Evolutionary conservation across 1,284 basidiomycete genomes (phyloP).

Genomic region (Rhodotorula sp.): DNA sequence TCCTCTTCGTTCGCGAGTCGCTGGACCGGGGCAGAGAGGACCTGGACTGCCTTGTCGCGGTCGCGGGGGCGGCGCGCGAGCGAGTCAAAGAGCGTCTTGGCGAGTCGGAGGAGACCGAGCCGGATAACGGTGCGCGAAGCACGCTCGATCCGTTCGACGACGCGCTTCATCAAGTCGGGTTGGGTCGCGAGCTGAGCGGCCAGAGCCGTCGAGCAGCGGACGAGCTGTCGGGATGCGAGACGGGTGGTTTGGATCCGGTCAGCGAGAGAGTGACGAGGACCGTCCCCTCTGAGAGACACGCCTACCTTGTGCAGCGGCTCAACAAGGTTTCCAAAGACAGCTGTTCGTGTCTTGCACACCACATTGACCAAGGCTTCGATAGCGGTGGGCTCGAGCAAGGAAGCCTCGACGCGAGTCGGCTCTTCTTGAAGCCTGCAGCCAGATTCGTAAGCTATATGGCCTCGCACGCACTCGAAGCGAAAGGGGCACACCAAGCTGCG

Average conservation of each 20-base stretch:
- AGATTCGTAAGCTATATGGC: neutral
- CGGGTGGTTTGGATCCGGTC: neutral
- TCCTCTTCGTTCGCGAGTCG: conserved; percentile 74
- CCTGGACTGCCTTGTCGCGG: conserved; percentile 72
- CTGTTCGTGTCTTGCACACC: conserved; percentile 83
- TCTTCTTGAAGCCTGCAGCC: conserved; percentile 84
- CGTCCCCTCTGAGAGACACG: neutral
- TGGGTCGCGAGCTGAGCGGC: conserved; percentile 71
- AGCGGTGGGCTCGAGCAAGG: conserved; percentile 67
- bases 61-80: conserved; percentile 65
- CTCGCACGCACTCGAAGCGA: neutral
- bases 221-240: conserved; percentile 58
- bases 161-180: conserved; percentile 77
- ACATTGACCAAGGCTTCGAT: conserved; percentile 74
- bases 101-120: conserved; percentile 81
- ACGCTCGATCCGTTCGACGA: conserved; percentile 74
- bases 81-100: conserved; percentile 78
- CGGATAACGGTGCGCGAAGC: conserved; percentile 81
- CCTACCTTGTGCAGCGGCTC: conserved; percentile 61
- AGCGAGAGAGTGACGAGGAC: neutral
- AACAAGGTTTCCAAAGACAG: conserved; percentile 90
- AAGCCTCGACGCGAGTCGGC: conserved; percentile 86
- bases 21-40: conserved; percentile 72
- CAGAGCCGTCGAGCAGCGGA: conserved; percentile 72
- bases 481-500: conserved; percentile 69